Percentiles rank a stretch among this genome's conserved stretches.
phyloP scores from a whole-genome alignment of 768 basidiomycete species.

The Xerocomellus dryophilus region DNA sequence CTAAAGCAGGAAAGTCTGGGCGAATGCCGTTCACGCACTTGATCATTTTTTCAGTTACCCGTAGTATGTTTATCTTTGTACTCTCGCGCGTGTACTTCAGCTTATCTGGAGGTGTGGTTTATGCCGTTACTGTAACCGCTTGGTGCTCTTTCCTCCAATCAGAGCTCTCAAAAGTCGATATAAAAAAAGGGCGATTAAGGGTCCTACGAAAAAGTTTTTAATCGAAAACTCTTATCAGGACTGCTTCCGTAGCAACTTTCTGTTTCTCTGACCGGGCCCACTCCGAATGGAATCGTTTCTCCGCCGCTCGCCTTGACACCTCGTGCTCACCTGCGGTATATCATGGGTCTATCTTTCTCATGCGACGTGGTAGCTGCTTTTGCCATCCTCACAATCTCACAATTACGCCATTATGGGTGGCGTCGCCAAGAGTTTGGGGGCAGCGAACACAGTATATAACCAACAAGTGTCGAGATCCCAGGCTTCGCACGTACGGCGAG shows the following conservation, averaged over 20 bases:
- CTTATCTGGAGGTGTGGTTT: too few relatives aligned
- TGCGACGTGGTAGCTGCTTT: neutral
- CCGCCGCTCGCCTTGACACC: neutral
- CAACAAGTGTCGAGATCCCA: too few relatives aligned
- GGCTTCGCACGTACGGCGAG: too few relatives aligned
- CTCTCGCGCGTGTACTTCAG: neutral
- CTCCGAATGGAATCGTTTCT: neutral
- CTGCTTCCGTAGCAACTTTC: too few relatives aligned
- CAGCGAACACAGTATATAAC: conserved; percentile 12
- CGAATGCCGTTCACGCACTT: neutral
- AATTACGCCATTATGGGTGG: conserved; percentile 3
- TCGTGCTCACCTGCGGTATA: neutral
- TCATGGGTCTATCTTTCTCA: conserved; percentile 12
- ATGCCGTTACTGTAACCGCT: too few relatives aligned
- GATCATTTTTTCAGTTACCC: neutral
- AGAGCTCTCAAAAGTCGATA: too few relatives aligned
- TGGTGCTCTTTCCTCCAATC: too few relatives aligned
- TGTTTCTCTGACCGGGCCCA: too few relatives aligned
- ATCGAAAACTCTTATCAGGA: too few relatives aligned
- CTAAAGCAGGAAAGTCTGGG: conserved; percentile 6
- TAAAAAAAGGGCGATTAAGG: too few relatives aligned
- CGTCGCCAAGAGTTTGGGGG: neutral
- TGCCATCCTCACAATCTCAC: conserved; percentile 7
- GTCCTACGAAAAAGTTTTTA: too few relatives aligned
- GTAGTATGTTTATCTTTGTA: conserved; percentile 3